These are phyloP conservation scores for Prunus persica DNA, from an alignment of 306 rosid species.

Conservation along the genomic window Prunus_persica_NCBIv2 NC_034013.1:2465501-2466000, in stretches of 20 bases:
- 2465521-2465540: constrained; percentile 74
- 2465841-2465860: not conserved
- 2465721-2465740: not conserved
- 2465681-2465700: constrained; percentile 15
- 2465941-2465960: not conserved
- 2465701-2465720: constrained; percentile 15
- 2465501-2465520: constrained; percentile 78
- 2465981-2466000: too few species aligned
- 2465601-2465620: constrained; percentile 87
- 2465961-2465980: not conserved
- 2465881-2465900: not conserved
- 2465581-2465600: constrained; percentile 83
- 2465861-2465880: not conserved
- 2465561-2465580: constrained; percentile 54
- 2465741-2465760: not conserved
- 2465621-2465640: constrained; percentile 93
- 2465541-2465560: constrained; percentile 57
- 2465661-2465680: constrained; percentile 7
- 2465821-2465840: not conserved
- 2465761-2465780: not conserved
- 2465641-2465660: constrained; percentile 80
- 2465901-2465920: too few species aligned
- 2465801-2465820: not conserved
- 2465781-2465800: constrained; percentile 17
- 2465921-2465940: too few species aligned